Evolutionary conservation across 345 rosid genomes (phyloP), one percentile per base, ranked within the genome.

Genomic region (Raphanus sativus): DNA sequence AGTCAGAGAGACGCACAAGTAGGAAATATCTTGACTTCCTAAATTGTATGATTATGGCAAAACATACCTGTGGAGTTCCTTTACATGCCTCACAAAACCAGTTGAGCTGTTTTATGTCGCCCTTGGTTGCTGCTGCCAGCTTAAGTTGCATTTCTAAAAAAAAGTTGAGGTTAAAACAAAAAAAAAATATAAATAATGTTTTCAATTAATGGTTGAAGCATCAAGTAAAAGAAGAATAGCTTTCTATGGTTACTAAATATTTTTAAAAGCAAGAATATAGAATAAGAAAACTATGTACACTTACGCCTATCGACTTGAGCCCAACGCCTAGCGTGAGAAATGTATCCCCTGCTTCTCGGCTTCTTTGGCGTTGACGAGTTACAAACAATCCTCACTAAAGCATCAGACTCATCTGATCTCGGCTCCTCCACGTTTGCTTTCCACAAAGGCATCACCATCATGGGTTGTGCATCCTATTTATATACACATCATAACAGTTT

Each of bases 1-100:
- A 9, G 3, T 16, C 12, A 64, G 42, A 34, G 68, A 64, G 30
- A 61, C 3, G 36, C 29, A 33, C 13, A 33, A 33, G 9, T 62
- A 62, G 5, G 12, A 63, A 33, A 33, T 63, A 33, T 63, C 24
- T n/a, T 30, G 2, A 63, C 40, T n/a, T 63, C 28, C 7, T 33
- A 16, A 63, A 12, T 63, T 32, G 67, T 63, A 8, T 15, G 26
- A 25, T 33, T 33, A 32, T 34, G 65, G 56, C 2, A 58, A 58
- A 12, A 38, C 30, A 34, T 87, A 95, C 99, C 97, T 83, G 96
- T 30, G 96, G 86, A 70, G 86, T 89, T 83, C 99, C 98, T 84
- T 91, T 91, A 90, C 99, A 95, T 28, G 97, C 93, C 83, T 96
- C 86, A 71, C 92, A 93, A 81, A 96, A 96, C 88, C 83, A 83